Evolutionary conservation across 2,329 filamentous ascomycete species (phyloP).

Genomic region (Fusarium poae): DNA sequence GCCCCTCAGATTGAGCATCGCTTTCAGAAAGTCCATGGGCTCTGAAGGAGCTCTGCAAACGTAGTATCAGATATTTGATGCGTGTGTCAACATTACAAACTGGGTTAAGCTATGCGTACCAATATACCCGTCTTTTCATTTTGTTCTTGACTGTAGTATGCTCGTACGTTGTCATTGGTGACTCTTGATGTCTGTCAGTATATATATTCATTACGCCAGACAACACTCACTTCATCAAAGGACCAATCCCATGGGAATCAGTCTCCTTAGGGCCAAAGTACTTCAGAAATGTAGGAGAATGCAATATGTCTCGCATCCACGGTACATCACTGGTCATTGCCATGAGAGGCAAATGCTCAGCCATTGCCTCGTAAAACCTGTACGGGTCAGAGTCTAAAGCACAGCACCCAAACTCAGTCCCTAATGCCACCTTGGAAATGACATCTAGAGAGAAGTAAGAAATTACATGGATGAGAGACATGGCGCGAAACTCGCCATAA

Average conservation of each 20-base stretch:
- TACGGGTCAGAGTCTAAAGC: slow-evolving; percentile 9
- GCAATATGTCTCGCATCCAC: neutral
- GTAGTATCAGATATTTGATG: rapidly evolving
- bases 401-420: neutral
- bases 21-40: neutral
- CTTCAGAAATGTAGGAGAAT: neutral
- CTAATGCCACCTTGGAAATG: slow-evolving; percentile 8
- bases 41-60: slow-evolving; percentile 7
- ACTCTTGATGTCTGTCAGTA: neutral
- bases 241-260: neutral
- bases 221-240: neutral
- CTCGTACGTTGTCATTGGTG: slow-evolving; percentile 6
- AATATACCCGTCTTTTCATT: neutral
- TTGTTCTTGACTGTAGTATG: neutral
- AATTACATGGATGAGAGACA: neutral
- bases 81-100: rapidly evolving
- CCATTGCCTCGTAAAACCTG: neutral
- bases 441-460: slow-evolving; percentile 6
- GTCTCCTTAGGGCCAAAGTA: neutral
- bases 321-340: slow-evolving; percentile 2
- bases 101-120: neutral
- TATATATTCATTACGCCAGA: no score
- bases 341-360: slow-evolving; percentile 5
- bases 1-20: neutral
- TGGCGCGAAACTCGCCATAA: rapidly evolving